A percentile compares a stretch with the other conserved stretches of the same genome.
Evolutionary conservation across 164 flowering plant species (phyloP).

Genomic region (Euptelea pleiosperma): DNA sequence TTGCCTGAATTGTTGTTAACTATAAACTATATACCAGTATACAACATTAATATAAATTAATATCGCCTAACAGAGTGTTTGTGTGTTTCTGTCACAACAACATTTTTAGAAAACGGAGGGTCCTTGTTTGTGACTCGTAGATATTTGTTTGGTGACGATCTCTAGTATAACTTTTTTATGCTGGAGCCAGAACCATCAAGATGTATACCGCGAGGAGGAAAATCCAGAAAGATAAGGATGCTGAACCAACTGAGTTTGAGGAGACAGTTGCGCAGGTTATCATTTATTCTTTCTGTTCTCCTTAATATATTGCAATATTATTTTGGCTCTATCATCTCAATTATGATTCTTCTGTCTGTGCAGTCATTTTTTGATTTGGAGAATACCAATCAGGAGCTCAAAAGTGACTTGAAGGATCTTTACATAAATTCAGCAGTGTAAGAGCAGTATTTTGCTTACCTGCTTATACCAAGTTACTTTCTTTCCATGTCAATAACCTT

Average conservation of each 20-base stretch:
- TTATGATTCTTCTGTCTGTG: slow-evolving; percentile 3
- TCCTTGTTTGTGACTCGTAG: too few species aligned
- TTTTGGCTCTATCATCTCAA: not conserved
- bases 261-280: slow-evolving; percentile 72
- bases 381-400: slow-evolving; percentile 59
- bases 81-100: too few species aligned
- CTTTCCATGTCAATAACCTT: not conserved
- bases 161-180: not conserved
- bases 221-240: slow-evolving; percentile 62
- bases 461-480: not conserved
- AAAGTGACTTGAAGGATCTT: slow-evolving; percentile 75
- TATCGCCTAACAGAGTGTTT: too few species aligned
- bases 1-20: too few species aligned
- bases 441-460: slow-evolving; percentile 3
- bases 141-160: too few species aligned
- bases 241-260: slow-evolving; percentile 60
- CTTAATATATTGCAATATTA: not conserved
- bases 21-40: too few species aligned
- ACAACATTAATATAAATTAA: too few species aligned
- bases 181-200: slow-evolving; percentile 19
- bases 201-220: slow-evolving; percentile 59
- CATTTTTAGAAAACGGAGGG: too few species aligned
- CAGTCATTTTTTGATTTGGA: slow-evolving; percentile 77
- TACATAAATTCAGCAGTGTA: slow-evolving; percentile 71
- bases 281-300: not conserved